Base-by-base conservation (phyloP, 2,329 filamentous ascomycete genomes). In the Cordyceps cicadae region DNA sequence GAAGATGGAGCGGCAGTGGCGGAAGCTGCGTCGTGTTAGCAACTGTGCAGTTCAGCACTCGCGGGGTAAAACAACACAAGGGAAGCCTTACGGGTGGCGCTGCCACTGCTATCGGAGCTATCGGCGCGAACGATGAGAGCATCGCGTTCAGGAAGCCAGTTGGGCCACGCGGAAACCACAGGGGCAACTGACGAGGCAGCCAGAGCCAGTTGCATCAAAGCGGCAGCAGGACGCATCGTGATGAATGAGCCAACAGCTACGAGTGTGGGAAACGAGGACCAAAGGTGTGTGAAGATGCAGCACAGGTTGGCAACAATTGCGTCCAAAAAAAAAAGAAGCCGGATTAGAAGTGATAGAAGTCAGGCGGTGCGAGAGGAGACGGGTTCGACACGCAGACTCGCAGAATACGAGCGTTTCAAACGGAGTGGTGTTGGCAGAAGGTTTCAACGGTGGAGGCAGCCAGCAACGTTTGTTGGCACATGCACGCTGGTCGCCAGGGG, bases 131-230 rank as follows among this genome's bases (percentile, higher is more conserved):
- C 81, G 46, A 86, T 72, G 41, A 87, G 68, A 15, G 78, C 69
- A 64, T 85, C 79, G 41, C 78, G 53, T 14, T 81, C 76, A 19
- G 82, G 82, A 43, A 85, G 72, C 78, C 80, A 84, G 63, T 70
- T 72, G 21, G 82, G 79, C 83, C 82, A 85, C 61, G 78, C 82
- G 59, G 80, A 76, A n/a, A 77, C 77, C 24, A 82, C 65, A 17
- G 79, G 75, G 9, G 79, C 72, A 58, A 85, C 71, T 37, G 83
- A 77, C 49, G 72, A 72, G 17, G 86, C 74, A 65, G 84, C 75
- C 60, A 80, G 64, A 56, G 81, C 77, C 66, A 82, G 68, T 50
- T 78, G 76, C 68, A 78, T 70, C 59, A 82, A 66, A 54, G 75
- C 75, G 54, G 71, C 71, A 64, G 78, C 72, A 64, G 77, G 71